These are phyloP conservation scores for Termitomyces sp. DNA, from an alignment of 768 basidiomycete genomes.

Conservation along the genomic window DNA sequence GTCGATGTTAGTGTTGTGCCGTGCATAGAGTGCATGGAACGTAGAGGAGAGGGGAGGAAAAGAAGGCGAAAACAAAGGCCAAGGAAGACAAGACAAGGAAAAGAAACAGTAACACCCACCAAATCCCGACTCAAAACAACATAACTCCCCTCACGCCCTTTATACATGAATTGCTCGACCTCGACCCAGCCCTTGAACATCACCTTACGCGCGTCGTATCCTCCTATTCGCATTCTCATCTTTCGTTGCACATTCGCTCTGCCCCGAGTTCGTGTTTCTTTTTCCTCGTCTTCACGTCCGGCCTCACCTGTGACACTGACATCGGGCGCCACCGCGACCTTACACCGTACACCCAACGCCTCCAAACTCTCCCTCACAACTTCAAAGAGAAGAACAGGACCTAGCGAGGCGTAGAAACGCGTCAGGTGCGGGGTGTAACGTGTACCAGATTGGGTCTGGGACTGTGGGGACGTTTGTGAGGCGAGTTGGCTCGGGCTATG, in stretches of 20 bases:
- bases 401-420: slow-evolving; percentile 68
- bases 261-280: background rate
- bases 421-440: slow-evolving; percentile 74
- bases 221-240: background rate
- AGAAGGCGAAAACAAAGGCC: no score
- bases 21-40: no score
- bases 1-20: no score
- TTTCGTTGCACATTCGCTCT: no score
- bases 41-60: no score
- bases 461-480: slow-evolving; percentile 48
- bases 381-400: slow-evolving; percentile 45
- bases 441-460: slow-evolving; percentile 73
- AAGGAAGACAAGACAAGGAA: no score
- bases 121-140: background rate
- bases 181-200: background rate
- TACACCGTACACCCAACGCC: slow-evolving; percentile 43
- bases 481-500: slow-evolving; percentile 68
- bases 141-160: background rate
- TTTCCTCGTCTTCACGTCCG: no score
- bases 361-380: slow-evolving; percentile 53
- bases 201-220: background rate
- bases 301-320: no score
- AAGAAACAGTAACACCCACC: background rate
- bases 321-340: slow-evolving; percentile 15
- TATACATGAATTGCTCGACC: background rate